Evolutionary conservation across 257 asterid species (phyloP), one percentile per base, ranked within the genome.

Genomic region (Nyctanthes arbortristis): DNA sequence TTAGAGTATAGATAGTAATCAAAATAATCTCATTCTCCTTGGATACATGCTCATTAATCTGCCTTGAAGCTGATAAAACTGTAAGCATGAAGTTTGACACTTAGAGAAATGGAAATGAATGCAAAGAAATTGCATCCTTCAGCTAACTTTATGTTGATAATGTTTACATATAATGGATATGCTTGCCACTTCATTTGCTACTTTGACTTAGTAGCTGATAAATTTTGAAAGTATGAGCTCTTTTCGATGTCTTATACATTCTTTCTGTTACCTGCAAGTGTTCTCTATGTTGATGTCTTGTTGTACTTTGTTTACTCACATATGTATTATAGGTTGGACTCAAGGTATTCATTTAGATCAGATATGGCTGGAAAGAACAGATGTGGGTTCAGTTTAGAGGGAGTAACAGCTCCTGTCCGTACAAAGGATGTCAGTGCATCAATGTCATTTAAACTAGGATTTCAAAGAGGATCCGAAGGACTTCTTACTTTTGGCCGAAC

Each of bases 401-500:
- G 90, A 20, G 64, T 84, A 63, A 7, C 75, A 30, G 61, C 72
- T 40, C 84, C 81, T 54, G 84, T 79, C 13, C 82, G 79, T 63
- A 5, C 85, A 3, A 72, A 52, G 8, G 24, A 74, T 49, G 74
- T 84, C 36, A 67, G 22, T 9, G 49, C 82, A 40, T 79, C 97
- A 37, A 77, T 79, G 82, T 94, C 97, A 32, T 74, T 91, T 35
- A 80, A 64, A 56, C 45, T 87, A 3, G 97, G 96, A 54, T 43
- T 88, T 78, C 89, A 78, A 76, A 77, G 77, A 70, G 92, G 97
- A 68, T 88, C 97, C 0, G 95, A 88, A 78, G 99, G 97, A 59
- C 87, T 94, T 35, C 72, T 84, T 65, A 90, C 96, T 1, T 61
- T 93, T 32, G 98, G 98, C 2, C 82, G 95, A 52, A 84, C 99